A percentile compares a stretch with the other conserved stretches of the same genome.
These are phyloP conservation scores for Quercus parvula DNA, from an alignment of 306 rosid species.

Conservation along the genomic window DNA sequence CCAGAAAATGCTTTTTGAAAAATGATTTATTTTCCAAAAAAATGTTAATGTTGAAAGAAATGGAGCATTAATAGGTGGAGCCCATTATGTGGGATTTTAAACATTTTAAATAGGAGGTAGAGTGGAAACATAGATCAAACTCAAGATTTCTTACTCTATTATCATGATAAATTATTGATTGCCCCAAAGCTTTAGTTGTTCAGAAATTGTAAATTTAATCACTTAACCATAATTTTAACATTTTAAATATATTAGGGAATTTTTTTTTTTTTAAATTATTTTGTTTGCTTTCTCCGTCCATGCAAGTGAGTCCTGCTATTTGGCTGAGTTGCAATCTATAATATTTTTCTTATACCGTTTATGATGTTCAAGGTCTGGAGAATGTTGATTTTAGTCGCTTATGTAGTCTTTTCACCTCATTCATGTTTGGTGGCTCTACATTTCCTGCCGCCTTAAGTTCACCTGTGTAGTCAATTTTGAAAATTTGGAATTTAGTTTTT, in stretches of 20 bases:
- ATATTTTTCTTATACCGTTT: neutral
- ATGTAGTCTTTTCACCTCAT: neutral
- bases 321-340: neutral
- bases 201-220: too few relatives aligned
- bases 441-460: neutral
- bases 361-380: neutral
- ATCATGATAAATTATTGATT: too few relatives aligned
- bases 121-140: too few relatives aligned
- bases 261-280: neutral
- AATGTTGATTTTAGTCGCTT: neutral
- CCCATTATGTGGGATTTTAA: too few relatives aligned
- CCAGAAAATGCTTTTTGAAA: too few relatives aligned
- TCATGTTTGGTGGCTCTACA: neutral
- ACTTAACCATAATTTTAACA: neutral
- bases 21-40: too few relatives aligned
- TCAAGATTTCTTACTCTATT: too few relatives aligned
- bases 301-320: neutral
- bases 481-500: neutral
- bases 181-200: too few relatives aligned
- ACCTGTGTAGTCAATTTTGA: neutral
- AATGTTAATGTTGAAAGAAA: too few relatives aligned
- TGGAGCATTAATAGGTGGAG: too few relatives aligned
- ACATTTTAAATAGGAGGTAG: too few relatives aligned
- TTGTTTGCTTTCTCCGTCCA: neutral
- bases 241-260: neutral